phyloP scores from a whole-genome alignment of 768 basidiomycete genomes.

The Clitopilus passeckerianus region DNA sequence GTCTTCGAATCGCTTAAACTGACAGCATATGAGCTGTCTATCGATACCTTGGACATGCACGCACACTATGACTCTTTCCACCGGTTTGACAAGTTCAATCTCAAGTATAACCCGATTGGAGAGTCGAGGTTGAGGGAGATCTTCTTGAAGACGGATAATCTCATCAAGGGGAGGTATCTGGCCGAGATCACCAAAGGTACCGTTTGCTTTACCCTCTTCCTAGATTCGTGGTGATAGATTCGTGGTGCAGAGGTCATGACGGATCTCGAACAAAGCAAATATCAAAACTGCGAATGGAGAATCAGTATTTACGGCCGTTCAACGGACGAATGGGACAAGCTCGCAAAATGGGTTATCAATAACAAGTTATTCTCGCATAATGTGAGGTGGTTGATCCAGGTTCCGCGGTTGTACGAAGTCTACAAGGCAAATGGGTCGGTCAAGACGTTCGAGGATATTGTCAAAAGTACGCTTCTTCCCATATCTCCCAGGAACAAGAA shows the following conservation, averaged over 20 bases:
- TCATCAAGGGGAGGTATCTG: constrained; percentile 86
- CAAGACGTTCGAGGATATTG: constrained; percentile 85
- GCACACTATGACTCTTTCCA: constrained; percentile 98
- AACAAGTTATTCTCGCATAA: constrained; percentile 95
- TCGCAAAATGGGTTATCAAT: constrained; percentile 94
- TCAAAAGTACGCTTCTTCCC: constrained; percentile 37
- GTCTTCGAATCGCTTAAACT: constrained; percentile 96
- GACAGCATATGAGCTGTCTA: constrained; percentile 95
- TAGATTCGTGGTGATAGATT: not conserved
- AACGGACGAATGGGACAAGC: constrained; percentile 90
- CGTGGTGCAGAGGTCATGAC: constrained; percentile 77
- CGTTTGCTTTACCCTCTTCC: constrained; percentile 3
- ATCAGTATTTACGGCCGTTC: constrained; percentile 91
- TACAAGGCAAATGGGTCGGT: constrained; percentile 88
- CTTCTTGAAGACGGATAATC: constrained; percentile 97
- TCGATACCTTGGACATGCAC: constrained; percentile 99
- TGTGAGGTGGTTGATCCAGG: constrained; percentile 95
- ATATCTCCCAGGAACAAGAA: not conserved
- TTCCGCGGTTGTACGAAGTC: constrained; percentile 91
- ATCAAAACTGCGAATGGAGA: constrained; percentile 98
- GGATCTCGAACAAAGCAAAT: constrained; percentile 98
- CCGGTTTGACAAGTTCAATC: constrained; percentile 96
- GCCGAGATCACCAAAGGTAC: constrained; percentile 90
- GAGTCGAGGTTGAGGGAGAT: constrained; percentile 94
- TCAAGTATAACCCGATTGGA: constrained; percentile 96